A percentile compares a stretch with the other conserved stretches of the same genome.
Conservation (phyloP, 2,329 filamentous ascomycete genomes). For the Xylariomycetidae sp. region DNA sequence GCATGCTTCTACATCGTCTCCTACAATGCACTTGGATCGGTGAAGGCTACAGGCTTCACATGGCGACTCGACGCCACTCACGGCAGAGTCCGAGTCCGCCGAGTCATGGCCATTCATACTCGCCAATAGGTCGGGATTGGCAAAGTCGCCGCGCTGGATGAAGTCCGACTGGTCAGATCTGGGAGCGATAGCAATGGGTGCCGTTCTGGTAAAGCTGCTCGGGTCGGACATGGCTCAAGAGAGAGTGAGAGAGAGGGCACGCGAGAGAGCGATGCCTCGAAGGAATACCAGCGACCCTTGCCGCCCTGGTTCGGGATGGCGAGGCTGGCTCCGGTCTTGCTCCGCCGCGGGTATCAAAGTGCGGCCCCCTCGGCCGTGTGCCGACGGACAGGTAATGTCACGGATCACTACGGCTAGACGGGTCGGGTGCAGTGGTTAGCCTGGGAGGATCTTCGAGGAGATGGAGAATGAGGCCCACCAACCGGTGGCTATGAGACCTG, state of each 20-base stretch:
- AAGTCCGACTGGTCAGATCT: slow-evolving; percentile 45
- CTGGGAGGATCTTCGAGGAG: too few relatives aligned
- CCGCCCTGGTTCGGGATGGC: slow-evolving; percentile 17
- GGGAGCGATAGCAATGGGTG: slow-evolving; percentile 60
- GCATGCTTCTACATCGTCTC: slow-evolving; percentile 67
- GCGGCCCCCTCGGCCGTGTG: slow-evolving; percentile 8
- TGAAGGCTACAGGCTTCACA: slow-evolving; percentile 71
- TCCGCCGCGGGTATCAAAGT: slow-evolving; percentile 10
- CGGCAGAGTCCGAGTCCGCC: slow-evolving; percentile 38
- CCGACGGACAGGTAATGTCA: slow-evolving; percentile 11
- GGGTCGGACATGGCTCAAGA: slow-evolving; percentile 45
- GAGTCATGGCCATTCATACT: slow-evolving; percentile 48
- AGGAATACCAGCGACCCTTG: slow-evolving; percentile 9
- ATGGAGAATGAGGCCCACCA: too few relatives aligned
- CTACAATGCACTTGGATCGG: slow-evolving; percentile 69
- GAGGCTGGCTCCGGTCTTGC: slow-evolving; percentile 12
- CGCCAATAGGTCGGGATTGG: slow-evolving; percentile 33
- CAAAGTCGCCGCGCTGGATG: too few relatives aligned
- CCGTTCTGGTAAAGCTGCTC: slow-evolving; percentile 51
- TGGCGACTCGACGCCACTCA: slow-evolving; percentile 42
- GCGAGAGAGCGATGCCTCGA: slow-evolving; percentile 6
- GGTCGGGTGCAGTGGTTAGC: too few relatives aligned
- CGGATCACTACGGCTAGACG: slow-evolving; percentile 7
- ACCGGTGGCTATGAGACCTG: too few relatives aligned
- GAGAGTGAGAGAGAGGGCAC: slow-evolving; percentile 20